Percentiles rank a stretch among this genome's conserved stretches.
Evolutionary conservation across 805 yeast genomes (phyloP).

Genomic region (Candida chauliodis): DNA sequence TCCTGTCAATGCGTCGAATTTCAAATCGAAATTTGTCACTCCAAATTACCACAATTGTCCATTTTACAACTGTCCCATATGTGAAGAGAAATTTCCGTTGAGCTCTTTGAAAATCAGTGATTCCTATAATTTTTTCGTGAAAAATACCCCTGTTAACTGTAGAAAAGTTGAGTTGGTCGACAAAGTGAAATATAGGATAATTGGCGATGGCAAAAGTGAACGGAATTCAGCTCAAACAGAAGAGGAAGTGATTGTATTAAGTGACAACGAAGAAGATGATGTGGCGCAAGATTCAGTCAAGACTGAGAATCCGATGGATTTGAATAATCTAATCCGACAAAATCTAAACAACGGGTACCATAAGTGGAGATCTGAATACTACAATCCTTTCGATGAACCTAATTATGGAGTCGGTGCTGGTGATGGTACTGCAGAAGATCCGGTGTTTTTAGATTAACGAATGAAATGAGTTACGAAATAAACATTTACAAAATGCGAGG

Average conservation of each 20-base stretch:
- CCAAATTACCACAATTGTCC: conserved; percentile 17
- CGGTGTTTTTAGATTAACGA: conserved; percentile 31
- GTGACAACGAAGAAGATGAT: conserved; percentile 10
- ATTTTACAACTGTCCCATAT: conserved; percentile 37
- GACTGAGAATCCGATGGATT: background rate
- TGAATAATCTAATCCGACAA: background rate
- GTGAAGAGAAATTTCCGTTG: conserved; percentile 32
- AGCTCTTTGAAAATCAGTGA: conserved; percentile 35
- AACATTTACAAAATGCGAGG: background rate
- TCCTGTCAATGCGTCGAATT: background rate
- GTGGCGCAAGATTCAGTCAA: conserved; percentile 5
- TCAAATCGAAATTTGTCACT: conserved; percentile 6
- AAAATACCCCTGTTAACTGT: conserved; percentile 31
- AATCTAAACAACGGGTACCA: conserved; percentile 3
- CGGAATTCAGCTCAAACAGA: conserved; percentile 10
- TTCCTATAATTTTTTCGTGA: conserved; percentile 39
- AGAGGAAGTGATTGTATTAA: conserved; percentile 12
- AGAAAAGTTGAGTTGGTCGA: conserved; percentile 34
- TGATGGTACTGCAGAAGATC: conserved; percentile 38
- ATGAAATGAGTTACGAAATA: background rate
- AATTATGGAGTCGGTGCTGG: conserved; percentile 14
- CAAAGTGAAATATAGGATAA: conserved; percentile 28
- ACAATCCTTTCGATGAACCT: conserved; percentile 5
- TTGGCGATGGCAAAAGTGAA: conserved; percentile 20
- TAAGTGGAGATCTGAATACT: background rate